Evolutionary conservation across 768 basidiomycete genomes (phyloP).

Genomic region (Terana coerulea): DNA sequence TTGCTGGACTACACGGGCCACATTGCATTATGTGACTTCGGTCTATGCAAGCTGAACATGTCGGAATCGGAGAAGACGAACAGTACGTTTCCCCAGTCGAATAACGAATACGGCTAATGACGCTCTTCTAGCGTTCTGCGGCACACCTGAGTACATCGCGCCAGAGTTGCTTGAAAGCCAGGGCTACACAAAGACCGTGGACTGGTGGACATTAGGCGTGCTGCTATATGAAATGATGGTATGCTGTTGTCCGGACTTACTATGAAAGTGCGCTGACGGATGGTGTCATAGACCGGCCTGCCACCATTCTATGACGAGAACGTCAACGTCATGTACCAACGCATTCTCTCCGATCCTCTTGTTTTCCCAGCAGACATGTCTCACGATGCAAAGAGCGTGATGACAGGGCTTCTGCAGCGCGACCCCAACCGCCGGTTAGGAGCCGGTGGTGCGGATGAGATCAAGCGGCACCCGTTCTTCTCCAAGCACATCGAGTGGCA

Average conservation of each 20-base stretch:
- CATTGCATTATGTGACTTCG: constrained; percentile 97
- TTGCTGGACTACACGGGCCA: constrained; percentile 96
- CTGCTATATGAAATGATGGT: constrained; percentile 97
- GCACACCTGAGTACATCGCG: constrained; percentile 98
- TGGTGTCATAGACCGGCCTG: constrained; percentile 72
- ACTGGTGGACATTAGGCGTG: constrained; percentile 99
- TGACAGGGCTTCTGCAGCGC: constrained; percentile 83
- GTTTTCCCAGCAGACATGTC: constrained; percentile 89
- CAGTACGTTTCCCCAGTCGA: constrained; percentile 45
- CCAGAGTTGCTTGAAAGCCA: constrained; percentile 95
- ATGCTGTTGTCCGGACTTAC: constrained; percentile 14
- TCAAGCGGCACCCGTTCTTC: constrained; percentile 95
- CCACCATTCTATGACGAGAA: constrained; percentile 99
- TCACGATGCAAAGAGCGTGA: constrained; percentile 83
- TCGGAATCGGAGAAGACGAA: constrained; percentile 96
- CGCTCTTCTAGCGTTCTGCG: constrained; percentile 78
- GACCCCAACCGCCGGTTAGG: constrained; percentile 87
- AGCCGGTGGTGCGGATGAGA: constrained; percentile 92
- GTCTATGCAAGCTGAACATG: constrained; percentile 97
- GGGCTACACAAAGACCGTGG: constrained; percentile 97
- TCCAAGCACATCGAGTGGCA: constrained; percentile 92
- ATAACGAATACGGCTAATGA: constrained; percentile 7
- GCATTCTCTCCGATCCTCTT: constrained; percentile 91
- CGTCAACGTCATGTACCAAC: constrained; percentile 96
- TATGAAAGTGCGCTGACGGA: neutral